Percentiles rank a stretch among this genome's conserved stretches.
Evolutionary conservation across 2,329 filamentous ascomycete genomes (phyloP).

Genomic region (Bipolaris gigantea): DNA sequence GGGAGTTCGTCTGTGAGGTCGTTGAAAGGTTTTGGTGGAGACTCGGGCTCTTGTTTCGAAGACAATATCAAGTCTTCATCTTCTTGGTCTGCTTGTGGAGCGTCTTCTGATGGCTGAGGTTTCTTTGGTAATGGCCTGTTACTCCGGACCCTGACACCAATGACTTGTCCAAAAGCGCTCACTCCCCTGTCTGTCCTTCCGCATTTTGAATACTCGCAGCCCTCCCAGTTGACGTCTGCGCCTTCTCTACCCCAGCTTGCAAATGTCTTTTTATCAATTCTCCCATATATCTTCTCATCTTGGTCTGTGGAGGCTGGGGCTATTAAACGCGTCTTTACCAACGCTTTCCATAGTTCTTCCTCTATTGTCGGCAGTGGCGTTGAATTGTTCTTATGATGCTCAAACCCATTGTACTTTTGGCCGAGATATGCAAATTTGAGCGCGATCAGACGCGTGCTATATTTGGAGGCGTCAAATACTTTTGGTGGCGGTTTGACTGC

Average conservation of each 20-base stretch:
- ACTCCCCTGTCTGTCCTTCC: slow-evolving; percentile 91
- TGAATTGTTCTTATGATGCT: slow-evolving; percentile 73
- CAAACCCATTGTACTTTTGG: slow-evolving; percentile 88
- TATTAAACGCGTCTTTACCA: slow-evolving; percentile 80
- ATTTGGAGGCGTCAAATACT: slow-evolving; percentile 75
- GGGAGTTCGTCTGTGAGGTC: slow-evolving; percentile 78
- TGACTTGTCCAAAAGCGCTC: slow-evolving; percentile 94
- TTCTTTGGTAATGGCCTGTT: slow-evolving; percentile 61
- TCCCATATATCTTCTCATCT: slow-evolving; percentile 36
- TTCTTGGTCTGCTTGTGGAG: background rate
- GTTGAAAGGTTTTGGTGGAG: slow-evolving; percentile 55
- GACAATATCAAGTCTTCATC: background rate
- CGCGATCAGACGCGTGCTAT: slow-evolving; percentile 81
- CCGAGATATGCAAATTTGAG: slow-evolving; percentile 94
- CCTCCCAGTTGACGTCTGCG: slow-evolving; percentile 70
- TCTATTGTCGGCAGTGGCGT: slow-evolving; percentile 81
- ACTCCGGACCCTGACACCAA: slow-evolving; percentile 80
- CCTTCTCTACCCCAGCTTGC: slow-evolving; percentile 43
- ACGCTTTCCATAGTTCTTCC: slow-evolving; percentile 88
- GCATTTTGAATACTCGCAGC: slow-evolving; percentile 91
- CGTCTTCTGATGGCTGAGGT: slow-evolving; percentile 9
- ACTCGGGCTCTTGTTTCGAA: slow-evolving; percentile 14
- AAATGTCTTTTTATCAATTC: slow-evolving; percentile 40
- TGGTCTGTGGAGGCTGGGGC: slow-evolving; percentile 28
- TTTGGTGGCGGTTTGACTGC: slow-evolving; percentile 46